Percentiles rank a stretch among this genome's conserved stretches.
phyloP scores from a whole-genome alignment of 2,329 filamentous ascomycete species.

The Alternaria postmessia region DNA sequence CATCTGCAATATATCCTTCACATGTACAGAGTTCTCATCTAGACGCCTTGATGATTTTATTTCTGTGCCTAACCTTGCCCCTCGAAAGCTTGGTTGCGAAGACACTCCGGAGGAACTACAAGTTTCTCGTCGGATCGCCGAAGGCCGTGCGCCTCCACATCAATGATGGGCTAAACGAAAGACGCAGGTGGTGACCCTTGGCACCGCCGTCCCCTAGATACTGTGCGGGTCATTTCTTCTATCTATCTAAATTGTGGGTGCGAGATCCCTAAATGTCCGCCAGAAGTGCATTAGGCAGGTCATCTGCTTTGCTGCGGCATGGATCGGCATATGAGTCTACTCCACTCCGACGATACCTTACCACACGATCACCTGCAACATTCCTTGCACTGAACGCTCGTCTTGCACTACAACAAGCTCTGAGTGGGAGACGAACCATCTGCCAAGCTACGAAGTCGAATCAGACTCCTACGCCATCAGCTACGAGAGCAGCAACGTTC shows the following conservation, averaged over 20 bases:
- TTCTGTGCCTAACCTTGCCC: too few species aligned
- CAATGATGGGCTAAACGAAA: not conserved
- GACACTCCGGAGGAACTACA: not conserved
- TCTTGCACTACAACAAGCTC: not conserved
- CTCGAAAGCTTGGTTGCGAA: not conserved
- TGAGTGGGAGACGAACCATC: not conserved
- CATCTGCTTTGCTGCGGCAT: constrained; percentile 17
- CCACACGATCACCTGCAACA: constrained; percentile 11
- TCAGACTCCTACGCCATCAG: not conserved
- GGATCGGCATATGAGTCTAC: constrained; percentile 23
- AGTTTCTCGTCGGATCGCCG: constrained; percentile 4
- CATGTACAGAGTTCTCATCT: not conserved
- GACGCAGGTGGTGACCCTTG: not conserved
- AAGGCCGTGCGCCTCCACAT: constrained; percentile 14
- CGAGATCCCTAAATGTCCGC: constrained; percentile 10
- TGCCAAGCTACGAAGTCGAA: not conserved
- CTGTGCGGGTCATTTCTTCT: constrained; percentile 1
- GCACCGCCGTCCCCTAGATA: not conserved
- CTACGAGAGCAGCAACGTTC: constrained; percentile 7
- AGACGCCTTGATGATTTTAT: not conserved
- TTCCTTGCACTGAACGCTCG: not conserved
- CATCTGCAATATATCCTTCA: constrained; percentile 12
- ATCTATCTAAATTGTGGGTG: not conserved
- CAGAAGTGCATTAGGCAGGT: constrained; percentile 23
- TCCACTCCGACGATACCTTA: constrained; percentile 22